Evolutionary conservation across 1,284 basidiomycete species (phyloP).

Genomic region (Sporisorium scitamineum): DNA sequence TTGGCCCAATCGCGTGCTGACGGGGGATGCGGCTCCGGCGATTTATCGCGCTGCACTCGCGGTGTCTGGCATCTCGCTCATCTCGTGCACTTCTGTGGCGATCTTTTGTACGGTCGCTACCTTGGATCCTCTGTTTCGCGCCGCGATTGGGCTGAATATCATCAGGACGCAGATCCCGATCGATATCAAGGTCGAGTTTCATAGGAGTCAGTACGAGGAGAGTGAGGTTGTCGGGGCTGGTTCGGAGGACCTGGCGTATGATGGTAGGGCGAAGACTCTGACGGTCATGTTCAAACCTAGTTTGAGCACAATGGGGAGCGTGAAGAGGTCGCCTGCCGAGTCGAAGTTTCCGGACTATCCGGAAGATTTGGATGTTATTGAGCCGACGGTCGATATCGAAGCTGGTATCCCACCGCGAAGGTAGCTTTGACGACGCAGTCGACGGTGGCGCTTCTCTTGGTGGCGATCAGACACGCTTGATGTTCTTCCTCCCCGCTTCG

Average conservation of each 20-base stretch:
- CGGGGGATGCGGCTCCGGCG: not conserved
- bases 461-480: not conserved
- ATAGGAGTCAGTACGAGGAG: conserved; percentile 6
- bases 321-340: not conserved
- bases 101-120: conserved; percentile 23
- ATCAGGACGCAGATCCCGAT: conserved; percentile 9
- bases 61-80: conserved; percentile 5
- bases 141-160: conserved; percentile 30
- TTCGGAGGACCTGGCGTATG: not conserved
- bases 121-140: conserved; percentile 34
- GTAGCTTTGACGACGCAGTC: not conserved
- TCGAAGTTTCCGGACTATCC: not conserved
- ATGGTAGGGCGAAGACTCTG: not conserved
- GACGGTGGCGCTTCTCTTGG: not conserved
- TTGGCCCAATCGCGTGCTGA: not conserved
- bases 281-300: not conserved
- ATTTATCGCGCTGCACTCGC: not conserved
- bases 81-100: conserved; percentile 18
- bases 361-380: not conserved
- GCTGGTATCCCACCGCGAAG: not conserved
- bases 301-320: not conserved
- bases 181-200: conserved; percentile 14
- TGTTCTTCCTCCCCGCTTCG: not conserved
- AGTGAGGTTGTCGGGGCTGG: not conserved
- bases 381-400: not conserved